Evolutionary conservation across 2,329 filamentous ascomycete genomes (phyloP).

Genomic region (Fusarium veterinarium): DNA sequence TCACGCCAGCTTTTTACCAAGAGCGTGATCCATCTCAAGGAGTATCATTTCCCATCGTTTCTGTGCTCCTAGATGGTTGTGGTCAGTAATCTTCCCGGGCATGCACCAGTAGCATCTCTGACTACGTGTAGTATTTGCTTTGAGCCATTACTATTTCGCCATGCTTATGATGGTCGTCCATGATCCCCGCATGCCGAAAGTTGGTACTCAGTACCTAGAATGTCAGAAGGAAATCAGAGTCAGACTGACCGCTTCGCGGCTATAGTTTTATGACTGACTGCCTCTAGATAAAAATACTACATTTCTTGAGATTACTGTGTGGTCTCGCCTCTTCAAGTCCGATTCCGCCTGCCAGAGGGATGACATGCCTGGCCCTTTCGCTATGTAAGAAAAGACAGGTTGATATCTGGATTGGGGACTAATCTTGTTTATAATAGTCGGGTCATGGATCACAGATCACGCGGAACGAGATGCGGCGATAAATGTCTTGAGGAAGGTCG

Average conservation of each 20-base stretch:
- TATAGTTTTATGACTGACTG: not conserved
- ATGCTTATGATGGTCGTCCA: not conserved
- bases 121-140: not conserved
- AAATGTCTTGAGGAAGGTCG: not conserved
- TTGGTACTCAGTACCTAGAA: not conserved
- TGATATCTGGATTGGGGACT: not conserved
- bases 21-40: not conserved
- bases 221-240: not conserved
- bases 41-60: not conserved
- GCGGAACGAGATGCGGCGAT: not conserved
- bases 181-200: not conserved
- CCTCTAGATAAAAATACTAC: not conserved
- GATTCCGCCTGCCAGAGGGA: not conserved
- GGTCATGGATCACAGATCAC: not conserved
- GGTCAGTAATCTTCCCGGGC: not conserved
- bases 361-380: not conserved
- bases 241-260: fast-evolving
- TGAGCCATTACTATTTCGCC: not conserved
- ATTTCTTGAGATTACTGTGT: not conserved
- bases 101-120: too few relatives aligned
- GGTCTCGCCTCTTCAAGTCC: not conserved
- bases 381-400: not conserved
- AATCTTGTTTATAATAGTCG: not conserved
- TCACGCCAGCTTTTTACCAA: not conserved
- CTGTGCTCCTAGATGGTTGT: not conserved